A percentile compares a stretch with the other conserved stretches of the same genome.
Conservation (phyloP, 2,329 filamentous ascomycete genomes). For the Byssoonygena ceratinophila region DNA sequence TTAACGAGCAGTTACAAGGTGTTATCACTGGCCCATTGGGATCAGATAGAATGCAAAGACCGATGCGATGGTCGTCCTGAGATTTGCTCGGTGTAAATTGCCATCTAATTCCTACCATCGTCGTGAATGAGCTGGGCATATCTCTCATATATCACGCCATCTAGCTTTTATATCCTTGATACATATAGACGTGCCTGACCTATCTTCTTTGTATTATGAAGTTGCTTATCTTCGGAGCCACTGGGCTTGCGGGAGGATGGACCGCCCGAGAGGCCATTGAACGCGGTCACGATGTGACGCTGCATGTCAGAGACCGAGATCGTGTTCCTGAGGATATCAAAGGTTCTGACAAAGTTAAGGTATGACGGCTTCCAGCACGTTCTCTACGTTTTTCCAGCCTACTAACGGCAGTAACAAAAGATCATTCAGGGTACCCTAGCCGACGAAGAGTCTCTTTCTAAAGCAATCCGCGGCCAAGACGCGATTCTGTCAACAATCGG, state of each 20-base stretch:
- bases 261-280: conserved; percentile 14
- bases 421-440: conserved; percentile 15
- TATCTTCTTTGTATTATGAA: conserved; percentile 18
- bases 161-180: too few relatives aligned
- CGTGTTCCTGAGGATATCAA: conserved; percentile 15
- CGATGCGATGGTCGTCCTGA: too few relatives aligned
- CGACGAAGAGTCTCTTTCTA: conserved; percentile 13
- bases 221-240: conserved; percentile 16
- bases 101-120: too few relatives aligned
- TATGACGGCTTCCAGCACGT: background rate
- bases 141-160: too few relatives aligned
- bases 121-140: too few relatives aligned
- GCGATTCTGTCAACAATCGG: conserved; percentile 19
- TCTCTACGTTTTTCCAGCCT: background rate
- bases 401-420: background rate
- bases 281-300: conserved; percentile 15
- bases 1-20: too few relatives aligned
- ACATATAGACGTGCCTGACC: background rate
- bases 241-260: conserved; percentile 9
- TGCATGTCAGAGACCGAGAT: conserved; percentile 18
- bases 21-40: too few relatives aligned
- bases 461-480: conserved; percentile 18
- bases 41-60: too few relatives aligned
- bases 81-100: too few relatives aligned
- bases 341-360: conserved; percentile 13